Percentiles rank a stretch among this genome's conserved stretches.
Evolutionary conservation across 2,329 filamentous ascomycete genomes (phyloP).

Genomic region (Fusarium marasasianum): DNA sequence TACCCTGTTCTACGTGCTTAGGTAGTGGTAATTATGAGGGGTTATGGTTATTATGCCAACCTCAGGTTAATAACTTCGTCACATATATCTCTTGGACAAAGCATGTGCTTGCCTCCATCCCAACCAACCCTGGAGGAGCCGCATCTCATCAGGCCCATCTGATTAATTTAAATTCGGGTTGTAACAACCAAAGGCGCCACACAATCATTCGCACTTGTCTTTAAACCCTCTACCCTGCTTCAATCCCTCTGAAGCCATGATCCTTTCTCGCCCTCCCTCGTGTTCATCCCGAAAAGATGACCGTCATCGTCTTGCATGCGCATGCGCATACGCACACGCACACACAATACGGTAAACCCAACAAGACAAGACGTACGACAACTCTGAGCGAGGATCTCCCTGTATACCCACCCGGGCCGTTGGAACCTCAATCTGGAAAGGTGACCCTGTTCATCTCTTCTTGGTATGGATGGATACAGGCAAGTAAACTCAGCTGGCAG

Average conservation of each 20-base stretch:
- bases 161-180: conserved; percentile 14
- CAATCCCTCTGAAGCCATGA: neutral
- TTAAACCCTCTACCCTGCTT: neutral
- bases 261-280: conserved; percentile 23
- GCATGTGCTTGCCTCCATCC: neutral
- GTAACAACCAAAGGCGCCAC: conserved; percentile 3
- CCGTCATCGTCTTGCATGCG: conserved; percentile 11
- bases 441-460: conserved; percentile 35
- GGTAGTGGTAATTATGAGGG: neutral
- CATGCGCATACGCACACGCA: conserved; percentile 9
- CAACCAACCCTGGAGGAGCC: conserved; percentile 19
- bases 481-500: conserved; percentile 30
- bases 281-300: conserved; percentile 23
- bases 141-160: conserved; percentile 21
- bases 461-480: neutral
- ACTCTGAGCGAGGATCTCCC: conserved; percentile 30
- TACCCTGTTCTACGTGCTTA: neutral
- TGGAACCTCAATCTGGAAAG: conserved; percentile 37
- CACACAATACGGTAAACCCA: conserved; percentile 1
- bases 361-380: conserved; percentile 32
- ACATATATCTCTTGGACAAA: neutral
- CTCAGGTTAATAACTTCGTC: neutral
- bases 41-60: neutral
- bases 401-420: conserved; percentile 36
- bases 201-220: neutral